Evolutionary conservation across 352 stramenopile genomes (phyloP), one percentile per base, ranked within the genome.

Genomic region (Phytopythium aichiense): DNA sequence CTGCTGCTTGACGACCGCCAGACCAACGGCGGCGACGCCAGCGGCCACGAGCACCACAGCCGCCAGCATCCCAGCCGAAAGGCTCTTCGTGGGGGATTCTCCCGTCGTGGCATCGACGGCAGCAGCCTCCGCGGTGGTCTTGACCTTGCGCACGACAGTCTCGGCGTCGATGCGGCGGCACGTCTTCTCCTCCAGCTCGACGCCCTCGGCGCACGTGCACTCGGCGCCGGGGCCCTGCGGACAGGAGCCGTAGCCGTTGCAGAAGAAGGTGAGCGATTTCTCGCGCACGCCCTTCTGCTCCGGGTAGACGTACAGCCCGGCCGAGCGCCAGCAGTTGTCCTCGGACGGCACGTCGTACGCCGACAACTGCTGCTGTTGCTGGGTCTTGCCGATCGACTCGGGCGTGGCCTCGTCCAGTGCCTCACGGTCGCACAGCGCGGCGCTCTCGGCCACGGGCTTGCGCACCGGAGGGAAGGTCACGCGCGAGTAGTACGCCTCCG

Each of bases 281-380:
- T 89, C 76, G n/a, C 73, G 74, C 31, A 87, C 73, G 11, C 75
- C 77, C 55, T 89, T 89, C 30, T 84, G 68, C 56, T 84, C 53
- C 25, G 77, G 76, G 60, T 90, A 89, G 20, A 89, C 70, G 42
- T 83, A 82, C 22, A 61, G 72, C 0, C 80, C 80, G 1, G 74
- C 82, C 7, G 77, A 84, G 25, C 76, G 66, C 84, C 84, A 93
- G 69, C 84, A 93, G 58, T 89, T 61, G 58, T 93, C 84, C 23
- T 83, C 63, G n/a, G 81, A 90, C 4, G 77, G 61, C 16, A 64
- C 56, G 45, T 89, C 66, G 23, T 81, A 71, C 46, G 68, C 66
- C 0, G 67, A 59, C 46, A 76, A 60, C 57, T 31, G 55, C 46
- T 48, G 15, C 40, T 46, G 40, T 15, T 46, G 40, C 40, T 46